Conservation (phyloP, 257 asterid genomes). For the Agastache rugosa region DNA sequence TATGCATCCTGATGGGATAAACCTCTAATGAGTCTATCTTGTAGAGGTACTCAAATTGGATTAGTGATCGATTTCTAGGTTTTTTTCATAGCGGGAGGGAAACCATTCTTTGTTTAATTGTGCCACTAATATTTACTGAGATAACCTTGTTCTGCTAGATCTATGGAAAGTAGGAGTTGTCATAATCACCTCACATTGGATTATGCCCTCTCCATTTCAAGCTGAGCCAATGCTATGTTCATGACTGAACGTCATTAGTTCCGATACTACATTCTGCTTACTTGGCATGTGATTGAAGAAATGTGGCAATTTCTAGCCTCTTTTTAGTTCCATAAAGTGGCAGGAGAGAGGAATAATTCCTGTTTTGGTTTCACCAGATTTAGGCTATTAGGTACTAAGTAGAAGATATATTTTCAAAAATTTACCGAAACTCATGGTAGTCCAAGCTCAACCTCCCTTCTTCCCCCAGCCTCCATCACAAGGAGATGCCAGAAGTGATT, state of each 20-base stretch:
- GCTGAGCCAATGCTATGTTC: neutral
- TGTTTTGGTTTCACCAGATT: neutral
- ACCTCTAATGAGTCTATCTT: neutral
- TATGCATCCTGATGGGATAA: neutral
- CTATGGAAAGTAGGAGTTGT: constrained; percentile 6
- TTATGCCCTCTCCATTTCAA: neutral
- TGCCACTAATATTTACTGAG: neutral
- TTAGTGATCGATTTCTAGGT: neutral
- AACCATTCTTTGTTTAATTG: neutral
- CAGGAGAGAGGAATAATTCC: neutral
- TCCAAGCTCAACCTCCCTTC: neutral
- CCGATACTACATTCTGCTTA: neutral
- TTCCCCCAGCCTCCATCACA: neutral
- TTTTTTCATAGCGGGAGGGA: neutral
- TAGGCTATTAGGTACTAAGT: neutral
- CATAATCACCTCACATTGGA: neutral
- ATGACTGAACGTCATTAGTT: neutral
- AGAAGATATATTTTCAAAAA: neutral
- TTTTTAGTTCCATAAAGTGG: neutral
- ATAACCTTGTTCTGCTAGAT: constrained; percentile 5
- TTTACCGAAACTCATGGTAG: neutral
- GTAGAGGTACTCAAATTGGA: neutral
- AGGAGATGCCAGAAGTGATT: neutral
- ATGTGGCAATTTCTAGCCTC: constrained; percentile 6
- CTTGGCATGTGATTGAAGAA: neutral